Evolutionary conservation across 1,284 basidiomycete species (phyloP), one percentile per base, ranked within the genome.

Genomic region (Leccinum pachyderme): DNA sequence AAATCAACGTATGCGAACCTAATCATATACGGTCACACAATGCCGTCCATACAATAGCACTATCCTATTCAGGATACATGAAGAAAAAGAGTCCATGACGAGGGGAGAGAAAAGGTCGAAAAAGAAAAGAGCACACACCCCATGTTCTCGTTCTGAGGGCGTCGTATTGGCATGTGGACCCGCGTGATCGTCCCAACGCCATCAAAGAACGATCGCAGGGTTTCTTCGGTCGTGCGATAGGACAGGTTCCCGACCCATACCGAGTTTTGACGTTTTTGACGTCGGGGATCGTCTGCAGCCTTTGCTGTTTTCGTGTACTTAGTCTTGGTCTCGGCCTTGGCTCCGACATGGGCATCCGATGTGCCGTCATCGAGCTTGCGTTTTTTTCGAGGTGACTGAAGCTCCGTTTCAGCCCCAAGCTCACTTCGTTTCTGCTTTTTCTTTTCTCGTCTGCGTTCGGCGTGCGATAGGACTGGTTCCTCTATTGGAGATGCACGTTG

Each of bases 1-100:
- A 99, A 95, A 75, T 99, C 96, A 57, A 98, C 87, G 74, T 98
- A 98, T 27, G 95, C 96, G 71, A 95, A 99, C 35, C 95, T 98
- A 63, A 9, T 45, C 12, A 3, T 31, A 43, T 29, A 52, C 22
- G 44, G 61, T 55, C 52, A 60, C 15, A 31, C 43, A 46, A 47
- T 7, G 11, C 15, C 31, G 18, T 53, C 46, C 28, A 52, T 11
- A 27, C 13, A n/a, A 6, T 12, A 32, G 28, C 7, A 33, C 7
- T 3, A 18, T 18, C 13, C n/a, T 7, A 22, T 22, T 18, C 0
- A 43, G 33, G 7, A 9, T 12, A 33, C 25, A 8, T 28, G 22
- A n/a, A 37, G 37, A 39, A 39, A 18, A 39, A 39, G 37, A 11
- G 11, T 1, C 18, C 18, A 22, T 12, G 37, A 39, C 28, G 13